Conservation (phyloP, 148 eudicot species). For the Fagopyrum esculentum region DNA sequence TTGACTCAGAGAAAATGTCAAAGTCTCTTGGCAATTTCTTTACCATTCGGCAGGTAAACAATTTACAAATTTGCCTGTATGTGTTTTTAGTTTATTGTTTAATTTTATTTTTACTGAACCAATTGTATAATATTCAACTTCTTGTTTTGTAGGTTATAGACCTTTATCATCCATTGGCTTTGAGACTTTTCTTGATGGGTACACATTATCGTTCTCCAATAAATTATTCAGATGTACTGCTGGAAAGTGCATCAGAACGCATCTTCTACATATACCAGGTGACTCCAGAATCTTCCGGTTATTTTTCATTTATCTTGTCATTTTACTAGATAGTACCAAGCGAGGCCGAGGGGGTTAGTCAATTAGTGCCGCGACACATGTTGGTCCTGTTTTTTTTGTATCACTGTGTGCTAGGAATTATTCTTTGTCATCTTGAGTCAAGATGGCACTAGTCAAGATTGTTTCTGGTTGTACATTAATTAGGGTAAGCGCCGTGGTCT, state of each 20-base stretch:
- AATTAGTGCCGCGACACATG: background rate
- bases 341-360: background rate
- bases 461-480: background rate
- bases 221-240: constrained; percentile 73
- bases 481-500: background rate
- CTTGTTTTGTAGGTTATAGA: constrained; percentile 57
- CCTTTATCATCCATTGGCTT: constrained; percentile 84
- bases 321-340: background rate
- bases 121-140: background rate
- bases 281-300: constrained; percentile 5
- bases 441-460: background rate
- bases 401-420: background rate
- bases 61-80: background rate
- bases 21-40: constrained; percentile 98
- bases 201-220: constrained; percentile 94
- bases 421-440: background rate
- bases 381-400: background rate
- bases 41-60: constrained; percentile 85
- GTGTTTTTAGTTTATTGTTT: background rate
- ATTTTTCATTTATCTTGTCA: constrained; percentile 7
- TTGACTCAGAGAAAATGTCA: constrained; percentile 91
- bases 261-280: constrained; percentile 91
- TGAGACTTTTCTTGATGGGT: constrained; percentile 80
- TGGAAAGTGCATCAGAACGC: constrained; percentile 87
- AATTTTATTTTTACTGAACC: background rate